Conservation (phyloP, 371 early-diverging fungal genomes). For the Lichtheimia hyalospora region DNA sequence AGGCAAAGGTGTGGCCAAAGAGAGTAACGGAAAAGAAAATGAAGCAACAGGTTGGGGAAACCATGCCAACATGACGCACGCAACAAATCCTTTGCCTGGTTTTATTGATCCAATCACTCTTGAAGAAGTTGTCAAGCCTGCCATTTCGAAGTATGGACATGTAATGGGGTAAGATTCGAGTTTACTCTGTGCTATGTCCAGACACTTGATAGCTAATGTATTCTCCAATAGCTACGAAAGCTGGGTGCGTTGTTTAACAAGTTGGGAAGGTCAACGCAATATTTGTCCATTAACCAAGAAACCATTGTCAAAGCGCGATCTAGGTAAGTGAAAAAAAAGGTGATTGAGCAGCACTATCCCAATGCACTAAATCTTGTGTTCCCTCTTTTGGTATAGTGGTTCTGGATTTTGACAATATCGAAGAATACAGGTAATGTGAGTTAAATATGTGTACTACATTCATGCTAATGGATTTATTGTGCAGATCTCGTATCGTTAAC, state of each 20-base stretch:
- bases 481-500: constrained; percentile 11
- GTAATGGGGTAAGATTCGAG: constrained; percentile 76
- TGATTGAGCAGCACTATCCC: not conserved
- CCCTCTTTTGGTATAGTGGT: constrained; percentile 42
- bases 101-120: constrained; percentile 93
- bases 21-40: not conserved
- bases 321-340: constrained; percentile 41
- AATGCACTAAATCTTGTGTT: not conserved
- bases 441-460: no score
- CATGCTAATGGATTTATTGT: not conserved
- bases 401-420: constrained; percentile 84
- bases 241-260: constrained; percentile 90
- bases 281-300: constrained; percentile 94
- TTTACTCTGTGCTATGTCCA: not conserved
- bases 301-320: constrained; percentile 85
- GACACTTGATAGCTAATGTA: not conserved
- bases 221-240: constrained; percentile 64
- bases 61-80: not conserved
- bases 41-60: not conserved
- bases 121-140: constrained; percentile 88
- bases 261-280: constrained; percentile 78
- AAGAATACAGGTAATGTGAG: constrained; percentile 61
- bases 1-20: no score
- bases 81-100: constrained; percentile 83
- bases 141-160: constrained; percentile 95